phyloP scores from a whole-genome alignment of 2,329 filamentous ascomycete genomes.

The Trichoderma sp. region DNA sequence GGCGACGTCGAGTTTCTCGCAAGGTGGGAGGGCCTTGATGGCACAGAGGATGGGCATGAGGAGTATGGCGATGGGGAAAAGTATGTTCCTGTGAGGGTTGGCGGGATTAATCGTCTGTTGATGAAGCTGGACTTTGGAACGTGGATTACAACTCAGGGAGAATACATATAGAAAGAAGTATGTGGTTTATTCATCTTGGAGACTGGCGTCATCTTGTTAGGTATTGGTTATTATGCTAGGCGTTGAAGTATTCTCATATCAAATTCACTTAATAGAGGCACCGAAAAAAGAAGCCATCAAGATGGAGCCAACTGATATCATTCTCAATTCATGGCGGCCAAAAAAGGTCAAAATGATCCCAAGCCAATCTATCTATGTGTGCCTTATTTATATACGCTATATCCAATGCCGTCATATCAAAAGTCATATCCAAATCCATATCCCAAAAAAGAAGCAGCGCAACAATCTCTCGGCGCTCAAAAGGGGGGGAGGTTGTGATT shows the following conservation, averaged over 20 bases:
- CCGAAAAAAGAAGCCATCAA: not conserved
- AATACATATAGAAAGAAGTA: conserved; percentile 18
- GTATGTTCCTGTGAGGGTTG: conserved; percentile 71
- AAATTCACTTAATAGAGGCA: not conserved
- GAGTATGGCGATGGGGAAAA: conserved; percentile 20
- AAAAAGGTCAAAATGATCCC: not conserved
- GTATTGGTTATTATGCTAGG: not conserved
- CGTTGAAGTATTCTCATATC: not conserved
- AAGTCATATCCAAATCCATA: not conserved
- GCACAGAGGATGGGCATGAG: not conserved
- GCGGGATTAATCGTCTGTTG: conserved; percentile 77
- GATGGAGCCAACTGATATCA: not conserved
- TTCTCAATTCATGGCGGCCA: not conserved
- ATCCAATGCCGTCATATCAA: not conserved
- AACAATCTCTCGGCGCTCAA: conserved; percentile 2
- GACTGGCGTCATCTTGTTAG: not conserved
- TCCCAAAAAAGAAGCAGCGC: not conserved
- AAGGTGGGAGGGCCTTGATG: conserved; percentile 40
- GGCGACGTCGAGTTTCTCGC: conserved; percentile 44
- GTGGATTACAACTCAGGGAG: conserved; percentile 46
- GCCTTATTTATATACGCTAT: not conserved
- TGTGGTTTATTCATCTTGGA: not conserved
- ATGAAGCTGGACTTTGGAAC: conserved; percentile 83
- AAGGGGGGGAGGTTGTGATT: not conserved
- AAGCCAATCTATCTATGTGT: not conserved